These are phyloP conservation scores for Aureobasidium vineae DNA, from an alignment of 2,329 filamentous ascomycete species.

Conservation along the genomic window DNA sequence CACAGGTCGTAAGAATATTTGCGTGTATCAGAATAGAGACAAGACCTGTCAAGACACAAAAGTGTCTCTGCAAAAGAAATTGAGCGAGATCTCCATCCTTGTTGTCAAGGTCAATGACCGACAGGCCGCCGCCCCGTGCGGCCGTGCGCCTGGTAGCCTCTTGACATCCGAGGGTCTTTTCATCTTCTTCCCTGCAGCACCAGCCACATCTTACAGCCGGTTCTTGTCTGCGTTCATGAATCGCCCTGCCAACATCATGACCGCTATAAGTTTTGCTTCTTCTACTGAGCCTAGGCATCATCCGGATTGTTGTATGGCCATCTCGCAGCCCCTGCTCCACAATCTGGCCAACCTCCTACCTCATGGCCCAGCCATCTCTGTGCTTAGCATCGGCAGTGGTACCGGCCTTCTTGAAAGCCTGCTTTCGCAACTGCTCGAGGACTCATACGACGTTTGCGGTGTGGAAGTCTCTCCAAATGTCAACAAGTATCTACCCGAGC, in stretches of 20 bases:
- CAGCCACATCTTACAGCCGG: constrained; percentile 7
- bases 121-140: constrained; percentile 14
- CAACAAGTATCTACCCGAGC: constrained; percentile 47
- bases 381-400: constrained; percentile 52
- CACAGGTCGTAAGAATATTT: constrained; percentile 15
- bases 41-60: constrained; percentile 12
- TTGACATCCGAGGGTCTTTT: constrained; percentile 13
- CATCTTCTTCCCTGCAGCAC: constrained; percentile 12
- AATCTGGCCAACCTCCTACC: constrained; percentile 22
- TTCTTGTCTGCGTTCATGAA: neutral
- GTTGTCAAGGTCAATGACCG: constrained; percentile 13
- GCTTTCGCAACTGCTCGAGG: constrained; percentile 38
- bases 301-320: constrained; percentile 29
- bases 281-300: constrained; percentile 25
- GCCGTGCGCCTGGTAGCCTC: neutral
- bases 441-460: constrained; percentile 42
- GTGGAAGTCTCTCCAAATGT: constrained; percentile 50
- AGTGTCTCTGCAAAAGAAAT: constrained; percentile 20
- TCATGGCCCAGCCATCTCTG: constrained; percentile 30
- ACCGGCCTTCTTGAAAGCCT: constrained; percentile 52
- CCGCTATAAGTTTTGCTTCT: constrained; percentile 10
- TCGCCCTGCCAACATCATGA: constrained; percentile 18
- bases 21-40: neutral
- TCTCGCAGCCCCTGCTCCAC: constrained; percentile 26
- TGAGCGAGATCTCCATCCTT: neutral